Evolutionary conservation across 805 yeast species (phyloP), one percentile per base, ranked within the genome.

Genomic region (Crinitomyces ghanaensis): DNA sequence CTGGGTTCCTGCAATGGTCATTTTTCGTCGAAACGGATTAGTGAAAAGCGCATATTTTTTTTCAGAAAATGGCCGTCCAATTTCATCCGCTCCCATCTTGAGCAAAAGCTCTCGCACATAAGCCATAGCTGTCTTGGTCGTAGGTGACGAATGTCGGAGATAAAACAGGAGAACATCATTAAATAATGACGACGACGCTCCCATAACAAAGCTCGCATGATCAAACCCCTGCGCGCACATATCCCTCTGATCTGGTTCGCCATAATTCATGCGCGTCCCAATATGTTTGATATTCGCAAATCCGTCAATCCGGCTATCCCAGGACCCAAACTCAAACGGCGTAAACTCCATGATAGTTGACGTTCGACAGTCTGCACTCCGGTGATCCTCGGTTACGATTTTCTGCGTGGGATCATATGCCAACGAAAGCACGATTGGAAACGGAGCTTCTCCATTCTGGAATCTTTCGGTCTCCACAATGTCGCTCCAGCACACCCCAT

Each of bases 141-240:
- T 5, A 4, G 29, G 29, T 6, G 5, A n/a, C 16, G 34, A 6
- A 20, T 31, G 34, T 24, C 34, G 27, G 27, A 31, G 21, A 11
- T 11, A 6, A 16, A 23, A 16, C 24, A 31, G n/a, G 74, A 86
- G 36, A 65, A 72, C 9, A 78, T 80, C 4, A 58, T 68, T 43
- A 62, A 83, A 83, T 30, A 83, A 54, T 1, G 88, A 66, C 1
- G 93, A 78, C 1, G 94, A 81, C 4, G 94, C 75, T 21, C 91
- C 94, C 58, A 82, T 61, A 20, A 82, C 59, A 50, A 72, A 85
- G 4, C 93, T 91, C 5, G 81, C 75, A 46, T 82, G 81, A 53
- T 84, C 95, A 38, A 67, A 75, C 3, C 88, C 86, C 11, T 34
- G 24, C n/a, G 28, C 28, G 17, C 40, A 37, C 11, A 22, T 19